Evolutionary conservation across 306 rosid genomes (phyloP), one percentile per base, ranked within the genome.

Genomic region (Vachellia collinsii): DNA sequence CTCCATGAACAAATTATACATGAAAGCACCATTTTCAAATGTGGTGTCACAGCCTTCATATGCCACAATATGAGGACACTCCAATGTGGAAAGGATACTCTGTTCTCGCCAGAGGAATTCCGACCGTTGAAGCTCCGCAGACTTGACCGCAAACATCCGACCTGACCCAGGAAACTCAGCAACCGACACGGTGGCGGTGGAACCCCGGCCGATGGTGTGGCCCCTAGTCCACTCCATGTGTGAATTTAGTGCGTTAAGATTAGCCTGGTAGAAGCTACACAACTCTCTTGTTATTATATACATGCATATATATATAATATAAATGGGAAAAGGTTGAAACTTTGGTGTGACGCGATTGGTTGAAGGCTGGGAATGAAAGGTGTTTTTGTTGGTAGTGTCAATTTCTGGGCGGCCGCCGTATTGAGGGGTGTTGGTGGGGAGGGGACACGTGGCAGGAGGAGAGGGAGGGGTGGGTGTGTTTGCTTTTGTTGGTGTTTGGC

Each of bases 161-260:
- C 86, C 88, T 3, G 90, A 89, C 3, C 41, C 39, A 5, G 3
- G 34, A 47, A 77, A 71, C 17, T 63, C 76, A 0, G 92, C 99
- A 0, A 80, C 13, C 12, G 87, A 89, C 62, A 95, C 98, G 1
- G 90, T 77, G 66, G 98, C 98, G 4, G 97, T 81, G 42, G 99
- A 93, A 68, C 99, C 99, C 10, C 84, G 85, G 84, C 98, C 99
- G 4, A 95, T 70, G 66, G 72, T 83, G 61, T 58, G 74, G 3
- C 97, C 98, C 44, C 97, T 90, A 0, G 66, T 87, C 98, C 98
- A 95, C 23, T 77, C 89, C 98, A 94, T 92, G 47, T 37, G 20
- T 61, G 8, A 61, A 25, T 25, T 23, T 25, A 5, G 16, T 9
- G 41, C 4, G 39, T 22, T 13, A 5, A 14, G 23, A 20, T 17